Evolutionary conservation across 2,329 filamentous ascomycete genomes (phyloP), one percentile per base, ranked within the genome.

Genomic region (Aureobasidium uvarum): DNA sequence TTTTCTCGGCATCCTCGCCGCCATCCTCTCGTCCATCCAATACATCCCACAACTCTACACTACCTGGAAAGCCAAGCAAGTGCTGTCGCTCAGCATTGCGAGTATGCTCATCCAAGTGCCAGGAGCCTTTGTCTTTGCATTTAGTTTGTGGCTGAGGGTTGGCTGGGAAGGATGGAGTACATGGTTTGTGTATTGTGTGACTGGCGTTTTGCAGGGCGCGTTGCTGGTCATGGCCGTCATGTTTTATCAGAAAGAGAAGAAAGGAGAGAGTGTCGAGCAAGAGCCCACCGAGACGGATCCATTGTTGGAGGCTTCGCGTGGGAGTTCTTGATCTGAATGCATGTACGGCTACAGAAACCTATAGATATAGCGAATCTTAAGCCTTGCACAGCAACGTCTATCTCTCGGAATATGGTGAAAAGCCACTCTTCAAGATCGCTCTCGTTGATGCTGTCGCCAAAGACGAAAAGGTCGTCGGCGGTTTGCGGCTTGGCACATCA

Each of bases 41-140:
- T 99, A 98, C 77, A 81, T 99, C 18, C 95, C 95, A 0, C 95
- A 99, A 78, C 96, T 99, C 69, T 92, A 88, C 79, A 97, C 90
- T 62, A 99, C 95, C 0, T 96, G 91, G 78, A 85, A 82, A 62
- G 81, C 97, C 66, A 90, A 94, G 74, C 89, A 93, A 71, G 89
- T 96, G 1, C 92, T 92, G 64, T 96, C 92, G 75, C 80, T 99
- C 71, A 96, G 92, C 73, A 95, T 99, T 65, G 89, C 92, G 5
- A 98, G 97, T 89, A 98, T 99, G 93, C 90, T 90, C 74, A 96
- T 99, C 39, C 95, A 99, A 77, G 97, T 94, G 0, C 95, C 95
- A 0, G 95, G 95, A 0, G 92, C 92, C 66, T 88, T 96, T 70
- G 80, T 99, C 7, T 98, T 96, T 79, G 92, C 94, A 0, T 88